Conservation (phyloP, 768 basidiomycete species). For the Trametes cingulata region DNA sequence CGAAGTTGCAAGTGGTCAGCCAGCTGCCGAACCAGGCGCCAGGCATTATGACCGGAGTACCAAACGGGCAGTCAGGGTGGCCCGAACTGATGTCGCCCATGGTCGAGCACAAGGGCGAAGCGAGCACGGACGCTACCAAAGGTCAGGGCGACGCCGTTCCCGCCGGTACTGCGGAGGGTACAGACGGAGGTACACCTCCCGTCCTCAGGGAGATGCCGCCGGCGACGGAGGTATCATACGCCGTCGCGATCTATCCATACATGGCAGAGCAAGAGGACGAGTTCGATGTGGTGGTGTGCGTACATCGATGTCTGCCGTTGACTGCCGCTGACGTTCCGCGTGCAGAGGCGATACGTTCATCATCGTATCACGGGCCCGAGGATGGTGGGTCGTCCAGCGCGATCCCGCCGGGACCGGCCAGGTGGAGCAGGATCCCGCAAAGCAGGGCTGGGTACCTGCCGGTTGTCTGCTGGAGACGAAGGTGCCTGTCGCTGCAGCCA, state of each 20-base stretch:
- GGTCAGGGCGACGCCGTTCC: constrained; percentile 31
- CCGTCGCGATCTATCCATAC: constrained; percentile 98
- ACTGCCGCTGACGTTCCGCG: neutral
- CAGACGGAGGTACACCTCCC: constrained; percentile 30
- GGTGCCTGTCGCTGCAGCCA: constrained; percentile 85
- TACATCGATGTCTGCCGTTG: constrained; percentile 14
- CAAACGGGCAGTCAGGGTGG: constrained; percentile 68
- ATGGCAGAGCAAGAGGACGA: constrained; percentile 99
- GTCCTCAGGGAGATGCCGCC: constrained; percentile 34
- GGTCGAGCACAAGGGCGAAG: constrained; percentile 41
- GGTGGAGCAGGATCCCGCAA: constrained; percentile 72
- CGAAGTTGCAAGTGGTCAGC: constrained; percentile 64
- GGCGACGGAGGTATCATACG: constrained; percentile 74
- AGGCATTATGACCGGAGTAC: constrained; percentile 56
- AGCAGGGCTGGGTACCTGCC: constrained; percentile 97
- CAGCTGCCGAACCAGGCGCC: constrained; percentile 47
- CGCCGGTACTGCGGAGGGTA: constrained; percentile 27
- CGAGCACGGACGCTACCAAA: constrained; percentile 39
- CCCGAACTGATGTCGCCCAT: constrained; percentile 70
- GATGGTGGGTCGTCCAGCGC: constrained; percentile 99
- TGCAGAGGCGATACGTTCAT: constrained; percentile 89
- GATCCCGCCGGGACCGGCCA: constrained; percentile 84
- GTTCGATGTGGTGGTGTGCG: constrained; percentile 92
- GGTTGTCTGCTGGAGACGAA: constrained; percentile 94
- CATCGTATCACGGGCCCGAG: constrained; percentile 90